phyloP scores from a whole-genome alignment of 768 basidiomycete genomes.

The Gelatoporia subvermispora region DNA sequence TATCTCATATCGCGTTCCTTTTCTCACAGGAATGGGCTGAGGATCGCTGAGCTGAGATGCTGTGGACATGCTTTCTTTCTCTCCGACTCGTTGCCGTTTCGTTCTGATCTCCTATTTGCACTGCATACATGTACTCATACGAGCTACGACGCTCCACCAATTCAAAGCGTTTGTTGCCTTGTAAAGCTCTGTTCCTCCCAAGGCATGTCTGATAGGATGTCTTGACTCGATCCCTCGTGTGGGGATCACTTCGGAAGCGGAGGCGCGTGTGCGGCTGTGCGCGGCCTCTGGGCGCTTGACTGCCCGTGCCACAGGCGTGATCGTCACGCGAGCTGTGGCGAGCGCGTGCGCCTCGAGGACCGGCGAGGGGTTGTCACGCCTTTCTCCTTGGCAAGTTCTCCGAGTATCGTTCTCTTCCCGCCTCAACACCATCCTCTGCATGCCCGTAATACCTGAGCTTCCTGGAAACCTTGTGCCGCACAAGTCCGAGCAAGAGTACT shows the following conservation, averaged over 20 bases:
- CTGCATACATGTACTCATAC: slow-evolving; percentile 4
- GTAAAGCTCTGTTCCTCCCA: neutral
- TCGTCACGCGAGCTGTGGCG: neutral
- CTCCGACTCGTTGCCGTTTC: slow-evolving; percentile 10
- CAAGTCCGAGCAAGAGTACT: slow-evolving; percentile 56
- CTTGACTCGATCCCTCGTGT: too few species aligned
- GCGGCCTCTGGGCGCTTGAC: too few species aligned
- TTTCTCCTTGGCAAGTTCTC: neutral
- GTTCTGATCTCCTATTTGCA: neutral
- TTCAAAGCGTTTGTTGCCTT: neutral
- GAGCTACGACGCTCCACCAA: neutral
- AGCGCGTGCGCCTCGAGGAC: neutral
- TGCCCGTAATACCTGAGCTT: slow-evolving; percentile 64
- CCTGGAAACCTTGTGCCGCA: slow-evolving; percentile 56
- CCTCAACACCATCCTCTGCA: slow-evolving; percentile 14
- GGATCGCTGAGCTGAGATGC: slow-evolving; percentile 53
- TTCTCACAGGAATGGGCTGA: slow-evolving; percentile 81
- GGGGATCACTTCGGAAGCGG: neutral
- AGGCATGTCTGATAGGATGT: too few species aligned
- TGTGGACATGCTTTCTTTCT: slow-evolving; percentile 4
- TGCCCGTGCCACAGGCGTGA: slow-evolving; percentile 1
- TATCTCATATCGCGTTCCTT: slow-evolving; percentile 7
- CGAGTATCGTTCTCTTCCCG: too few species aligned
- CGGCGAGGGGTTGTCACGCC: neutral
- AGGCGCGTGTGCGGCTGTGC: neutral